Base-by-base conservation (phyloP, 1,139 yeast species). In the Sugiyamaella novakii region DNA sequence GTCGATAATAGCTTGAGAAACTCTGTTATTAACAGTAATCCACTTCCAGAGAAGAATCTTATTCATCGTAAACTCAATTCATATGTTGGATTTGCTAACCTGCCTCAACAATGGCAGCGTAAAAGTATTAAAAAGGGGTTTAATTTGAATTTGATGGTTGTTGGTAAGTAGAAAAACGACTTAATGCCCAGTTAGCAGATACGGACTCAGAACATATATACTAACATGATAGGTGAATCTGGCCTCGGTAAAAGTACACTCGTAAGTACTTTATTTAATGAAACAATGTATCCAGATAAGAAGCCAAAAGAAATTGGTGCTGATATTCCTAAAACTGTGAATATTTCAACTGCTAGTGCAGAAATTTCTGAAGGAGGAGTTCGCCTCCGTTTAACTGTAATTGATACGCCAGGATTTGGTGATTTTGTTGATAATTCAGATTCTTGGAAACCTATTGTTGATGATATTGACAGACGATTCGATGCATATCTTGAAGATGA, bases 81-180 rank as follows among this genome's bases (percentile, higher is more conserved):
- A 5, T 91, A 85, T 67, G 98, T 94, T 52, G 99, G 99, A 3
- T 92, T 94, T 71, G 96, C 98, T 60, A 94, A 91, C 71, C 78
- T 94, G 64, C 99, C 99, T 52, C 92, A 91, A 68, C 99, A 94
- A 75, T 92, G 98, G 97, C 98, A 92, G 72, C 82, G 96, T 71
- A 89, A 87, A 70, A 84, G 95, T 4, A 83, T 91, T 57, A 84
- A 92, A 71, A 81, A 92, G 67, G 99, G 98, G n/a, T 94, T 92
- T 77, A 79, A 76, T 62, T 80, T 94, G 68, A 94, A 92, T 67
- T 68, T 92, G 56, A 80, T 92, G 81, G 89, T 88, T 50, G 95
- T 67, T 29, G 74, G 76, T 15, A 33, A 17, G 36, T 33, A 8
- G 15, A 17, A 11, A 10, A 25, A 25, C 29, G 29, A 25, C n/a